Base-by-base conservation (phyloP, 2,329 filamentous ascomycete species). In the Dactylellina drechsleri region DNA sequence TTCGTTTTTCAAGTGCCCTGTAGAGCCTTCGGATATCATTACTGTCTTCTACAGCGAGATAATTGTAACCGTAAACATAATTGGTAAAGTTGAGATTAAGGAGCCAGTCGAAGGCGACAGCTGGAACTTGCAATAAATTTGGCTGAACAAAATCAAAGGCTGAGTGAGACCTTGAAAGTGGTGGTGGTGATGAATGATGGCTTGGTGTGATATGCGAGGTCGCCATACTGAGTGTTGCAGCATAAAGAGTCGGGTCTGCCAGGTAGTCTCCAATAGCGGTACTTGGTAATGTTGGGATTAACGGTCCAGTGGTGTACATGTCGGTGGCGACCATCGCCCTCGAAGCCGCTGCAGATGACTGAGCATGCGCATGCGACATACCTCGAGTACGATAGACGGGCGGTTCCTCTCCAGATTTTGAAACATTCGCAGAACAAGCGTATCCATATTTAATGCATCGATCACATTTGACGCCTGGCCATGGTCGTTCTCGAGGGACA, bases 401-500 rank as follows among this genome's bases (percentile, higher is more conserved):
- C 28, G 72, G 72, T 26, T 68, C 64, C 47, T 76, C 72, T 40
- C 72, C 72, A 40, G 65, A 70, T 36, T 70, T 68, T 12, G 72
- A 76, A 18, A 76, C 72, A 56, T 76, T 76, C 20, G 72, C 72
- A 31, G 72, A 76, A 45, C 72, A 76, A 4, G 64, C 60, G 58
- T 76, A 76, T 15, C 60, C 49, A 40, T 76, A 76, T 47, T 76
- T 76, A 40, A 70, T 76, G 45, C 72, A 76, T 59, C 70, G 58
- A 57, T 68, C 72, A 28, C 72, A 76, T 70, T 76, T 76, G 12
- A 68, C 72, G 23, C 66, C 72, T 65, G 72, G 72, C 72, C 72
- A 76, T 56, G 66, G 65, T n/a, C 72, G 43, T 60, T 76, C 72
- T 13, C 72, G 64, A 15, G 72, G 72, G 15, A 70, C 65, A 54